Conservation (phyloP, 345 rosid genomes). For the Hibiscus mutabilis region DNA sequence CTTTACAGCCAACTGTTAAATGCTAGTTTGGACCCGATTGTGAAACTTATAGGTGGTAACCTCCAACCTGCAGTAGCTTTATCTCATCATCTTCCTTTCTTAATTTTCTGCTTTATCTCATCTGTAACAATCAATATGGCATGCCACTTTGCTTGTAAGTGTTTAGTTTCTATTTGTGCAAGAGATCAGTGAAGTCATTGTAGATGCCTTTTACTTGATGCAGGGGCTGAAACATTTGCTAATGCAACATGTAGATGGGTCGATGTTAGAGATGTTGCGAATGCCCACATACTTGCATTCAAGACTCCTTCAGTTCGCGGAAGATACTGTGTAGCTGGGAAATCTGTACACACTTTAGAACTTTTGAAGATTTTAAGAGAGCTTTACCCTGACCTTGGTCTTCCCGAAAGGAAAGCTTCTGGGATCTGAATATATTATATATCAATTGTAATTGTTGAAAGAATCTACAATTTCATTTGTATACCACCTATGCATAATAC, state of each 20-base stretch:
- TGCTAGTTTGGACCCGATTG: conserved; percentile 10
- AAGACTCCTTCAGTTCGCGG: too few relatives aligned
- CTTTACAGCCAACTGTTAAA: conserved; percentile 36
- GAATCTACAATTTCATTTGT: neutral
- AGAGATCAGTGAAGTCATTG: too few relatives aligned
- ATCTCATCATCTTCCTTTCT: neutral
- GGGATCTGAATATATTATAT: neutral
- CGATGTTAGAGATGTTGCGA: conserved; percentile 41
- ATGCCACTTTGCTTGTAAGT: too few relatives aligned
- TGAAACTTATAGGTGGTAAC: conserved; percentile 24
- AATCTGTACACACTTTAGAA: conserved; percentile 5
- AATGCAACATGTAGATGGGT: neutral
- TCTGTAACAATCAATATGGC: too few relatives aligned
- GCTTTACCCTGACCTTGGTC: neutral
- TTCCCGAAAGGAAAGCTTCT: neutral
- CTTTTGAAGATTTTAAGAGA: neutral
- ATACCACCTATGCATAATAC: too few relatives aligned
- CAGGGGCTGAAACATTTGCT: neutral
- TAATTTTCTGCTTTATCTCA: neutral
- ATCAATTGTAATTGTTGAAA: neutral
- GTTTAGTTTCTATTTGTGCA: too few relatives aligned
- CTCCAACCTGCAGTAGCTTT: neutral
- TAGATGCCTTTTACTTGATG: neutral
- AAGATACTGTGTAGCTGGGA: conserved; percentile 28
- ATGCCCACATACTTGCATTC: conserved; percentile 44